phyloP scores from a whole-genome alignment of 768 basidiomycete species.

The Cystofilobasidium macerans region DNA sequence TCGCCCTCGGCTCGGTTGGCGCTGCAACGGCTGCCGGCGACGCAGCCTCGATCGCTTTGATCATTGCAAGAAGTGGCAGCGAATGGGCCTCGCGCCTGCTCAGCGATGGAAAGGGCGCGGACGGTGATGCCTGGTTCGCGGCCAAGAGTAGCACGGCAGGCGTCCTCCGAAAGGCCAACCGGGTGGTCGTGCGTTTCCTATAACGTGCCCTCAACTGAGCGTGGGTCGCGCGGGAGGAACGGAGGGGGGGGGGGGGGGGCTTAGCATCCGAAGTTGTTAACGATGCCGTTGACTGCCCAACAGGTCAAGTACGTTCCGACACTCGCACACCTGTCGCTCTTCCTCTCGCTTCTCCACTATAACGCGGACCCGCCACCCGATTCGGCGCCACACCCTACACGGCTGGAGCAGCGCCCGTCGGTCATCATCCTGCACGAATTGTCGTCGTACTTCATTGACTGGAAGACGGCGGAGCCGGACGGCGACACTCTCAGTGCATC shows the following conservation, averaged over 20 bases:
- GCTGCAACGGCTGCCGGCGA: background rate
- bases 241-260: no score
- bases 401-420: background rate
- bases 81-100: background rate
- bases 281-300: no score
- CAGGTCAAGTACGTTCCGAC: conserved; percentile 1
- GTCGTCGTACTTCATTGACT: background rate
- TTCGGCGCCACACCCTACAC: background rate
- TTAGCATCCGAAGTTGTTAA: no score
- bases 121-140: background rate
- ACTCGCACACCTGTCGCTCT: background rate
- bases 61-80: background rate
- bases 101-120: background rate
- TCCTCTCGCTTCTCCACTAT: background rate
- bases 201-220: background rate
- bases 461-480: background rate
- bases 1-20: background rate
- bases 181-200: background rate
- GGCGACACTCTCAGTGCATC: background rate
- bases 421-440: conserved; percentile 1
- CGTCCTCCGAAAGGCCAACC: background rate
- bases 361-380: background rate
- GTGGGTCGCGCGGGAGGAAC: no score
- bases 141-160: background rate
- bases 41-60: background rate